Percentiles rank a stretch among this genome's conserved stretches.
Evolutionary conservation across 208 protist genomes (phyloP).

Genomic region (Acanthamoeba castellanii): DNA sequence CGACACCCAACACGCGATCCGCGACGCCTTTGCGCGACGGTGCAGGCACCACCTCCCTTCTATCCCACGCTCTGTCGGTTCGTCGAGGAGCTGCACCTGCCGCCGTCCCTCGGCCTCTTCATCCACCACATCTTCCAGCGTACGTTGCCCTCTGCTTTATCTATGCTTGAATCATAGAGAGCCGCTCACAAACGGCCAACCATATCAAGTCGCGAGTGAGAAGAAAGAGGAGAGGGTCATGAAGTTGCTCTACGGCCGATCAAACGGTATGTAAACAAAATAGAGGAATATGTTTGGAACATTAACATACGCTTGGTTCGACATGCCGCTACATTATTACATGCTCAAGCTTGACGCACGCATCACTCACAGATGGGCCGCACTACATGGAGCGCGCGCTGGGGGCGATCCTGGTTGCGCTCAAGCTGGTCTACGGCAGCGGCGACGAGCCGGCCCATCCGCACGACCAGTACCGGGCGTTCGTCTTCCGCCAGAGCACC

Average conservation of each 20-base stretch:
- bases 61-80: neutral
- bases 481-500: neutral
- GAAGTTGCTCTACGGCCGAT: neutral
- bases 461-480: neutral
- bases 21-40: neutral
- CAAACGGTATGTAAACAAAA: neutral
- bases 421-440: neutral
- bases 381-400: neutral
- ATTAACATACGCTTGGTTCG: too few species aligned
- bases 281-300: too few species aligned
- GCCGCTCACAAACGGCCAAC: neutral
- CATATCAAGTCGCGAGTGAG: neutral
- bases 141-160: neutral
- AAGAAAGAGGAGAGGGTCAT: neutral
- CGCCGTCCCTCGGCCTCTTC: slow-evolving; percentile 18
- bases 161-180: neutral
- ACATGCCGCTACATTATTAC: neutral
- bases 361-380: neutral
- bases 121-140: slow-evolving; percentile 27
- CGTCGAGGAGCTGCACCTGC: neutral
- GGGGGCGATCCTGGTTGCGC: neutral
- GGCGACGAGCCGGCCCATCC: neutral
- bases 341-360: neutral
- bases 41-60: neutral
- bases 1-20: too few species aligned